Conservation (phyloP, 2,329 filamentous ascomycete genomes). For the Pezizomycotina sp. region DNA sequence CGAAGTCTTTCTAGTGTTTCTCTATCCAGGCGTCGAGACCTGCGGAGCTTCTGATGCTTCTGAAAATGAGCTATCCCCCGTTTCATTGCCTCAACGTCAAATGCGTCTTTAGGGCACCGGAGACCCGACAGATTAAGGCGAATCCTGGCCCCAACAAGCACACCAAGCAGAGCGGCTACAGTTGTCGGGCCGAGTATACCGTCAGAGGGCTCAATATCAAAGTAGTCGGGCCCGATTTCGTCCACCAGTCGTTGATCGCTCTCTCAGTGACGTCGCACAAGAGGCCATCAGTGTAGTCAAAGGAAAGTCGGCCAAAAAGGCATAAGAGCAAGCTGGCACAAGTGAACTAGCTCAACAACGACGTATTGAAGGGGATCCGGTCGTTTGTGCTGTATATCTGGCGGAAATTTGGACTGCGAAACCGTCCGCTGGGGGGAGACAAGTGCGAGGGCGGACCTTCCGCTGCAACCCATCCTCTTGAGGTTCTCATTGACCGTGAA, state of each 20-base stretch:
- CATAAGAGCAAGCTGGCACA: constrained; percentile 77
- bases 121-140: constrained; percentile 70
- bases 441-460: constrained; percentile 69
- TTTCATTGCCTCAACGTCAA: constrained; percentile 69
- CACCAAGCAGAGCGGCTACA: constrained; percentile 70
- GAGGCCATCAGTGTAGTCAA: constrained; percentile 77
- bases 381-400: constrained; percentile 76
- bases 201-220: constrained; percentile 81
- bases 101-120: constrained; percentile 76
- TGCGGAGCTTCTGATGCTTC: constrained; percentile 60
- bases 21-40: constrained; percentile 63
- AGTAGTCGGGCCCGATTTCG: constrained; percentile 83
- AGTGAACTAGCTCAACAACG: constrained; percentile 73
- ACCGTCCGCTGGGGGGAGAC: constrained; percentile 60
- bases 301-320: constrained; percentile 76
- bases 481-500: constrained; percentile 92
- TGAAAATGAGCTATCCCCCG: constrained; percentile 77
- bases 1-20: constrained; percentile 70
- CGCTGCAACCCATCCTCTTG: constrained; percentile 82
- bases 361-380: constrained; percentile 60
- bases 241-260: constrained; percentile 90
- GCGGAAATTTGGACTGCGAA: constrained; percentile 78
- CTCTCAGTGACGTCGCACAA: constrained; percentile 86
- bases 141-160: constrained; percentile 79
- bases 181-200: constrained; percentile 85